A percentile compares a stretch with the other conserved stretches of the same genome.
Evolutionary conservation across 202 grass and related monocot genomes (phyloP).

Genomic region (Carex arenaria): DNA sequence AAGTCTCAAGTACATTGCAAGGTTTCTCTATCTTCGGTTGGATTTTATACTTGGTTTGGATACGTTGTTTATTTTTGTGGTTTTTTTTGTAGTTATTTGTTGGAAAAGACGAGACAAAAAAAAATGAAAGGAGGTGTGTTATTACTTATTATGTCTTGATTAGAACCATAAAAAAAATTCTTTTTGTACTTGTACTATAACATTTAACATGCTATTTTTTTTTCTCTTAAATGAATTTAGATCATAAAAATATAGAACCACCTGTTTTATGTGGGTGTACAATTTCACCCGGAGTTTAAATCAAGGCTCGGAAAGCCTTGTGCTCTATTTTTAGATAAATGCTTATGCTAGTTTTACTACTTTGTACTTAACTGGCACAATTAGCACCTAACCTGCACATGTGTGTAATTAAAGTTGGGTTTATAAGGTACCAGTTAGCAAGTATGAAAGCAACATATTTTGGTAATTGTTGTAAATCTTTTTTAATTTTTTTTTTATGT

Average conservation of each 20-base stretch:
- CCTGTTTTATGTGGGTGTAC: conserved; percentile 69
- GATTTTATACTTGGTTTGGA: too few species aligned
- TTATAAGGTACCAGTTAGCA: neutral
- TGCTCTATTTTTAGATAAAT: conserved; percentile 90
- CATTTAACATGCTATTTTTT: neutral
- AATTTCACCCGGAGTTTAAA: conserved; percentile 98
- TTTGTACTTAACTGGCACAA: neutral
- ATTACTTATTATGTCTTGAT: neutral
- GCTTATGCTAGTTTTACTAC: neutral
- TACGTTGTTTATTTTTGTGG: too few species aligned
- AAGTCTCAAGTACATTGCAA: too few species aligned
- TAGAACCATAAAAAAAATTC: neutral
- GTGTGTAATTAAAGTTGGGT: neutral
- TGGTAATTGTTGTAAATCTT: neutral
- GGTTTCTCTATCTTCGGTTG: too few species aligned
- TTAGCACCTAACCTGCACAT: neutral
- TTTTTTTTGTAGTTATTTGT: conserved; percentile 35
- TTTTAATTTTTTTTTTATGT: too few species aligned
- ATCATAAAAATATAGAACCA: conserved; percentile 79
- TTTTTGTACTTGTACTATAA: neutral
- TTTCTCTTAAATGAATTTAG: conserved; percentile 39
- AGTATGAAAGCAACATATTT: neutral
- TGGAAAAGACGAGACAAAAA: conserved; percentile 71
- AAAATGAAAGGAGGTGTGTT: conserved; percentile 80
- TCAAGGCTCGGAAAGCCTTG: conserved; percentile 82